Evolutionary conservation across 1,284 basidiomycete genomes (phyloP), one percentile per base, ranked within the genome.

Genomic region (Leccinum pachyderme): DNA sequence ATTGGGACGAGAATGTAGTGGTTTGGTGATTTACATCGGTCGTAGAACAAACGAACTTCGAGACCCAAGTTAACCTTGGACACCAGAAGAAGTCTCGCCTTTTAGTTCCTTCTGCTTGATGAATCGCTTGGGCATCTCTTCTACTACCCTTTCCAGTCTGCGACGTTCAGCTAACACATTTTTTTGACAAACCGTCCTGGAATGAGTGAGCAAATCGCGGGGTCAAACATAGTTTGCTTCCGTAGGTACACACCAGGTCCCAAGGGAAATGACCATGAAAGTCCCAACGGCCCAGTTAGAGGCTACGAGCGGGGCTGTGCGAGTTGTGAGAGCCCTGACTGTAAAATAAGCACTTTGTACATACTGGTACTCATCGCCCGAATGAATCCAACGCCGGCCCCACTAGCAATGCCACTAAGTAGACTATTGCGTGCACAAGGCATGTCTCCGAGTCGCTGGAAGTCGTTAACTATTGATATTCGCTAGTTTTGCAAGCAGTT

Each of bases 101-200:
- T 74, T 72, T 47, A 72, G 60, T 31, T 72, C 69, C 32, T 75
- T 74, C 51, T 75, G 67, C 61, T 80, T 81, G 25, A 78, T 64
- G 52, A 78, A 70, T 51, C 82, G 76, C 58, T 77, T 79, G 27
- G 84, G 86, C 66, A 85, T 78, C 49, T 77, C 77, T 63, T 87
- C 83, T 29, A 86, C 78, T 22, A 87, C 78, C 55, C 75, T 76
- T 51, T 81, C 76, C 27, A 88, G 69, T 55, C 77, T 77, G 51
- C 73, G 73, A 28, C 81, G 78, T 68, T 89, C 87, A 43, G 77
- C 74, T 47, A 73, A 70, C 47, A 82, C 63, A 59, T 79, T 78
- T 47, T 73, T 77, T 60, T 83, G 81, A 65, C 87, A 89, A 39
- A 87, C 74, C 51, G 82, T 77, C 83, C 87, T 87, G 46, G 47